Evolutionary conservation across 1,284 basidiomycete genomes (phyloP).

Genomic region (Mycosarcoma maydis): DNA sequence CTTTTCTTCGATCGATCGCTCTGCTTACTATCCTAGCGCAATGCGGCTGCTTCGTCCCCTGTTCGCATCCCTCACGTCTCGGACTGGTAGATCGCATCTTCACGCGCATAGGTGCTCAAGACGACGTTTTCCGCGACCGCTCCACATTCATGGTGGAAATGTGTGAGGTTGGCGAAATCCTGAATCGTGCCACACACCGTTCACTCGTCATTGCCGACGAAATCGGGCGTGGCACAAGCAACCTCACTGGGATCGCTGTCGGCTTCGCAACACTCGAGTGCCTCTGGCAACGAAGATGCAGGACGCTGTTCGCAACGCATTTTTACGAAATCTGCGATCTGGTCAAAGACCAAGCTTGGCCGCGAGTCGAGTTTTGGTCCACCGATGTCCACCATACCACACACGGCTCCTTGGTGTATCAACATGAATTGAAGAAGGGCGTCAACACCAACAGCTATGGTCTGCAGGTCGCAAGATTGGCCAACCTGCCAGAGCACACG

Average conservation of each 20-base stretch:
- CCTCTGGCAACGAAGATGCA: conserved; percentile 80
- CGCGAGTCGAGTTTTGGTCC: conserved; percentile 80
- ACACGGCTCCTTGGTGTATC: conserved; percentile 78
- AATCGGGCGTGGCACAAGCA: conserved; percentile 92
- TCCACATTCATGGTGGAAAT: conserved; percentile 85
- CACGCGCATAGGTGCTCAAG: conserved; percentile 92
- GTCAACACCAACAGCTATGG: conserved; percentile 93
- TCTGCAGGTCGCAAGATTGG: conserved; percentile 86
- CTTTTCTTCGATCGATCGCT: conserved; percentile 88
- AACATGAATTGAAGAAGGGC: conserved; percentile 81
- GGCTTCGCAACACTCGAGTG: conserved; percentile 90
- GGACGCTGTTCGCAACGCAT: conserved; percentile 93
- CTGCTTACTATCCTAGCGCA: conserved; percentile 91
- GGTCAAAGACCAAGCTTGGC: conserved; percentile 38
- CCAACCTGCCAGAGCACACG: conserved; percentile 76
- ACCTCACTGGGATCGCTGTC: conserved; percentile 89
- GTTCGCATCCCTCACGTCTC: conserved; percentile 79
- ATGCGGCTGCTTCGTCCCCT: conserved; percentile 90
- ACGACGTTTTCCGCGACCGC: conserved; percentile 89
- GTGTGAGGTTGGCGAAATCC: conserved; percentile 70
- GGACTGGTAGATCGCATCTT: conserved; percentile 92
- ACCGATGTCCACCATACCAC: conserved; percentile 79
- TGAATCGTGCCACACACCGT: conserved; percentile 74
- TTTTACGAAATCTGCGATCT: conserved; percentile 92
- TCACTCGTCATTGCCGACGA: conserved; percentile 71